Base-by-base conservation (phyloP, 208 protist species). In the Trypanosoma lewisi region DNA sequence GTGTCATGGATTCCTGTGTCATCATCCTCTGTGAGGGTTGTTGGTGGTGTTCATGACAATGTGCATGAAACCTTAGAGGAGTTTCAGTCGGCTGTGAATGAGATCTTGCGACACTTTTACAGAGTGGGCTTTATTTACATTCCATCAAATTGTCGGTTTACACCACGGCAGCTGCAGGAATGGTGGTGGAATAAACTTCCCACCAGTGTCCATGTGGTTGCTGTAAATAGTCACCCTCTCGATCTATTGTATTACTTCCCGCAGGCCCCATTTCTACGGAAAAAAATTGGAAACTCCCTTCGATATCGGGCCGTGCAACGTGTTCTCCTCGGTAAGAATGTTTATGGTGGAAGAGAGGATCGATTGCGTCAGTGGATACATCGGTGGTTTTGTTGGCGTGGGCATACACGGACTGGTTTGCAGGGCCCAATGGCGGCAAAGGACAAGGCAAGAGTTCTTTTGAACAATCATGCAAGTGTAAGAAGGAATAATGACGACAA, bases 191-290 rank as follows among this genome's bases (percentile, higher is more conserved):
- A 80, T 58, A 60, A 57, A 28, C 73, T 93, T 5, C 83, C 87
- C 7, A 21, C 30, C 23, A 83, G 76, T 51, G 58, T 89, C 21
- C 83, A 81, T 47, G 57, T 94, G 3, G 82, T 94, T 28, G 81
- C 82, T 50, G 61, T 91, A 58, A 94, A 94, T 63, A 75, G 75
- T 25, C 61, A 74, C 6, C 70, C 83, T 6, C 31, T 78, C 31
- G 72, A 86, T 39, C 65, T 78, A 0, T 75, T 91, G 19, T 91
- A 75, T 54, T 91, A 76, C 67, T 94, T 79, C 41, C 87, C 87
- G 14, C 87, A 94, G 17, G 83, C 73, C 0, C 58, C 80, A 11
- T 89, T 89, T 47, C 66, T 94, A 12, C 63, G 54, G 3, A 67
- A 78, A 21, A 88, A 89, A 55, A 75, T 86, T 7, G 87, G 87